Conservation (phyloP, 306 rosid species). For the Begonia masoniana region DNA sequence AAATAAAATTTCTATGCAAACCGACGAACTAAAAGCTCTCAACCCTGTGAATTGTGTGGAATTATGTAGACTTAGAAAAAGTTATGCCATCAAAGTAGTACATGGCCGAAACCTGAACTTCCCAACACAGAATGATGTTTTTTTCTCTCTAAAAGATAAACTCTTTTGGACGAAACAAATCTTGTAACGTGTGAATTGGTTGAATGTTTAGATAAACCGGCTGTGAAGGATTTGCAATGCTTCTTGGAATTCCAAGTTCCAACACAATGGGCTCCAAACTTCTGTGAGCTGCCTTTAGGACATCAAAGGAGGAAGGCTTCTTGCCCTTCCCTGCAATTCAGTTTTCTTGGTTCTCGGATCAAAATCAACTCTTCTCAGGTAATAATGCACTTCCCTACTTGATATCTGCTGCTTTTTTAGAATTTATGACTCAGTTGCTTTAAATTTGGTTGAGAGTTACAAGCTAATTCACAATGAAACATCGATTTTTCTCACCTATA, state of each 20-base stretch:
- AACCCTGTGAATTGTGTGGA: too few relatives aligned
- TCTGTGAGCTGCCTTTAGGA: conserved; percentile 83
- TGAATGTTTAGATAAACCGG: conserved; percentile 59
- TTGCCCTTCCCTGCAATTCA: conserved; percentile 64
- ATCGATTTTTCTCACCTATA: neutral
- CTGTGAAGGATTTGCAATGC: conserved; percentile 62
- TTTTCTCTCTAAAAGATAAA: too few relatives aligned
- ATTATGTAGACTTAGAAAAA: too few relatives aligned
- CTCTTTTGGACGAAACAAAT: too few relatives aligned
- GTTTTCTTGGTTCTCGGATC: conserved; percentile 66
- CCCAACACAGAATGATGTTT: too few relatives aligned
- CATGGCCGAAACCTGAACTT: too few relatives aligned
- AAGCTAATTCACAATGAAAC: too few relatives aligned
- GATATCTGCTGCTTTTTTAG: neutral
- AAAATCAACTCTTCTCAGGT: conserved; percentile 64
- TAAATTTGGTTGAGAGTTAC: too few relatives aligned
- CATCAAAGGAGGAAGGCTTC: conserved; percentile 49
- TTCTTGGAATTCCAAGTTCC: conserved; percentile 99
- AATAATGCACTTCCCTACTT: conserved; percentile 7
- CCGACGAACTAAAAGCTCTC: too few relatives aligned
- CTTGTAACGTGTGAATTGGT: neutral
- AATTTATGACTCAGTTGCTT: too few relatives aligned
- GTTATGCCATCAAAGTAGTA: too few relatives aligned
- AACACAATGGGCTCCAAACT: conserved; percentile 97
- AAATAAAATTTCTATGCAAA: too few relatives aligned